Conservation (phyloP, 352 stramenopile species). For the Globisporangium paroecandrum region DNA sequence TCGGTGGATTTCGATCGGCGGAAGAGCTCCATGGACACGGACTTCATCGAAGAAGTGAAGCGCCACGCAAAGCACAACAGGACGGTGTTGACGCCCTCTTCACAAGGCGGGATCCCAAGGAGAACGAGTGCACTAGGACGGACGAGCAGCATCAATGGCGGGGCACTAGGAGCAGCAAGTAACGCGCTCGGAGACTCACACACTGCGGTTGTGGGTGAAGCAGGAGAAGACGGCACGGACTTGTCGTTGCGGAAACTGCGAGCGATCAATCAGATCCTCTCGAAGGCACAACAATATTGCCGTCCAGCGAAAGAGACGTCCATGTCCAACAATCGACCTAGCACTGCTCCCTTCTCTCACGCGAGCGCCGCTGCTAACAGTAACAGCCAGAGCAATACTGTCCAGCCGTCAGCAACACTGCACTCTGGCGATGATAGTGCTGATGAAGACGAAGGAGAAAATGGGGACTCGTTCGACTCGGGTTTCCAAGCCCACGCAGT, state of each 20-base stretch:
- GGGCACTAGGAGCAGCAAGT: background rate
- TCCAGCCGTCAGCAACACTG: background rate
- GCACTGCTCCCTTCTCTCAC: slow-evolving; percentile 2
- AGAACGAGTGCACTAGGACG: background rate
- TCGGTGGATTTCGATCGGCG: slow-evolving; percentile 10
- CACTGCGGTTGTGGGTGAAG: background rate
- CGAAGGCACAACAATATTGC: slow-evolving; percentile 38
- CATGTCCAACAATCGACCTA: slow-evolving; percentile 2
- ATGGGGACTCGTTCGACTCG: slow-evolving; percentile 8
- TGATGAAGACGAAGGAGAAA: background rate
- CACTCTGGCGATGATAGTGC: background rate
- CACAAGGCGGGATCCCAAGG: background rate
- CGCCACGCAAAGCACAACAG: slow-evolving; percentile 25
- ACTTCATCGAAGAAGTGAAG: slow-evolving; percentile 49
- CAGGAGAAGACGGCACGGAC: slow-evolving; percentile 9
- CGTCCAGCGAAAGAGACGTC: background rate
- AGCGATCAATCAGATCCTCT: slow-evolving; percentile 63
- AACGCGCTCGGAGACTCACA: background rate
- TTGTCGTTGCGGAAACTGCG: slow-evolving; percentile 43
- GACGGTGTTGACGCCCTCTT: slow-evolving; percentile 7
- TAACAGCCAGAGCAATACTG: background rate
- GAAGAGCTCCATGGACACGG: slow-evolving; percentile 42
- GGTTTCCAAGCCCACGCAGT: background rate
- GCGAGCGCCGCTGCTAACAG: background rate
- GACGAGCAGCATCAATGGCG: background rate